These are phyloP conservation scores for Malania oleifera DNA, from an alignment of 164 flowering plant species.

Conservation along the genomic window DNA sequence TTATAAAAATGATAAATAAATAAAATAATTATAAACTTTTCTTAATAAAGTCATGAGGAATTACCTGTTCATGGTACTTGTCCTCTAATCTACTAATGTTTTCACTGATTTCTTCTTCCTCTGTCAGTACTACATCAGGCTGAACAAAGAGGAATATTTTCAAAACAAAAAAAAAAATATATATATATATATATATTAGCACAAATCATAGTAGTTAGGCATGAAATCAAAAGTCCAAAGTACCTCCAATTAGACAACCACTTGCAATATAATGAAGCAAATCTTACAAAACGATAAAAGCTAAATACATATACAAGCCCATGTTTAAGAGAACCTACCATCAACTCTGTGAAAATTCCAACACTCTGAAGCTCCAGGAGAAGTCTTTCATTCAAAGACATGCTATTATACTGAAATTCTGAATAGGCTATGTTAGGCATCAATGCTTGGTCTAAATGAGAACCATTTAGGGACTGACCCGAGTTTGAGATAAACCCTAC, in stretches of 20 bases:
- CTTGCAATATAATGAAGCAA: neutral
- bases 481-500: conserved; percentile 24
- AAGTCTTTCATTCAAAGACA: conserved; percentile 58
- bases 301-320: neutral
- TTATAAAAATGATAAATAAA: too few relatives aligned
- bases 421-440: conserved; percentile 32
- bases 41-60: conserved; percentile 4
- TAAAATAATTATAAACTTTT: too few relatives aligned
- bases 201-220: too few relatives aligned
- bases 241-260: too few relatives aligned
- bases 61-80: conserved; percentile 53
- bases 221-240: too few relatives aligned
- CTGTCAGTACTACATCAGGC: conserved; percentile 41
- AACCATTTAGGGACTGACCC: conserved; percentile 32
- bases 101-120: conserved; percentile 50
- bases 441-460: conserved; percentile 29
- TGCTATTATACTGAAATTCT: conserved; percentile 45
- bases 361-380: conserved; percentile 67
- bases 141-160: conserved; percentile 19
- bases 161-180: neutral
- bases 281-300: neutral
- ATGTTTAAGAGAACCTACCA: conserved; percentile 39
- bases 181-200: neutral
- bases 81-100: conserved; percentile 50
- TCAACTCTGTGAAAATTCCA: conserved; percentile 58